A percentile compares a stretch with the other conserved stretches of the same genome.
phyloP scores from a whole-genome alignment of 495 filamentous ascomycete genomes.

The Neurospora sp. region DNA sequence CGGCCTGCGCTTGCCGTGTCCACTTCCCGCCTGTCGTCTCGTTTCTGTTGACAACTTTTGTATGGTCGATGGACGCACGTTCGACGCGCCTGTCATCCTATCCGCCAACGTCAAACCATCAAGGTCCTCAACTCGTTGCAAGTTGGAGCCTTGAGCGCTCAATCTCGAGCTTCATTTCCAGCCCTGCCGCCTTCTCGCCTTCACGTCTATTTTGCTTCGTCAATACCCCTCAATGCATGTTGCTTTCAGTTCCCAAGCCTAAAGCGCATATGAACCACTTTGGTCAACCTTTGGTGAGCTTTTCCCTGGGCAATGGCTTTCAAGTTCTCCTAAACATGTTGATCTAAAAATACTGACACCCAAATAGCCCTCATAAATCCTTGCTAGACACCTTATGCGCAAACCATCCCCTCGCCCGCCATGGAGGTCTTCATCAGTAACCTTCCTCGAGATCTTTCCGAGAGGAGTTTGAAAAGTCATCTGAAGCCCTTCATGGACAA shows the following conservation, averaged over 20 bases:
- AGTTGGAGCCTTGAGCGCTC: neutral
- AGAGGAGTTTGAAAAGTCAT: slow-evolving; percentile 19
- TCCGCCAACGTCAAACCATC: neutral
- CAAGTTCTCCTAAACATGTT: neutral
- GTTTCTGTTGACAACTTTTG: neutral
- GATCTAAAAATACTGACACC: neutral
- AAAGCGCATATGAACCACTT: neutral
- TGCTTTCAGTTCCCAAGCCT: neutral
- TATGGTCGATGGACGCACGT: neutral
- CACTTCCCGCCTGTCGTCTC: neutral
- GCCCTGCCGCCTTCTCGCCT: neutral
- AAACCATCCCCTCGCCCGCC: neutral
- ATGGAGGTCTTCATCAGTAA: slow-evolving; percentile 35
- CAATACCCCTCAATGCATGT: neutral
- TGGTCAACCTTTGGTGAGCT: neutral
- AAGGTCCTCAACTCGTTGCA: neutral
- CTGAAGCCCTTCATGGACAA: slow-evolving; percentile 22
- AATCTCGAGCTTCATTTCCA: neutral
- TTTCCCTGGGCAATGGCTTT: neutral
- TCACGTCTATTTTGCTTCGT: neutral
- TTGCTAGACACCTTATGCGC: neutral
- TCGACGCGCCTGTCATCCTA: neutral
- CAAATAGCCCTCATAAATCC: neutral
- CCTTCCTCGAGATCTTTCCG: slow-evolving; percentile 26
- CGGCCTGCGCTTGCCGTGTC: neutral